Conservation (phyloP, 2,329 filamentous ascomycete species). For the Scytalidium lignicola region DNA sequence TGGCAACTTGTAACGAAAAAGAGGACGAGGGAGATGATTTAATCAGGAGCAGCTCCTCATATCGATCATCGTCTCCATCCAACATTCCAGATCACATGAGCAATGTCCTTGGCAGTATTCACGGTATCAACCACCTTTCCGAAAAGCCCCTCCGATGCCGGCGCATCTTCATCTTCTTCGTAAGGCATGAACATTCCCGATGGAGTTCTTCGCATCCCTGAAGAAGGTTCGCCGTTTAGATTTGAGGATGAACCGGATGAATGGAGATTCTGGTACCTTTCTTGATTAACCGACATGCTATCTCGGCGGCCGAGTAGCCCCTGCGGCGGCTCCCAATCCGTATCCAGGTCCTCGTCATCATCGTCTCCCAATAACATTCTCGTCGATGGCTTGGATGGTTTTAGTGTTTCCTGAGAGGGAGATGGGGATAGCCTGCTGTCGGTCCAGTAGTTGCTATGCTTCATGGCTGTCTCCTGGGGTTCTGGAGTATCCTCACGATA, state of each 20-base stretch:
- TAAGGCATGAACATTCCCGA: conserved; percentile 92
- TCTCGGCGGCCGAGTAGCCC: conserved; percentile 23
- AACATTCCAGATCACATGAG: conserved; percentile 68
- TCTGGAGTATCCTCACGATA: conserved; percentile 57
- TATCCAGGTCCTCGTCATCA: conserved; percentile 39
- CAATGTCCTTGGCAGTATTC: conserved; percentile 66
- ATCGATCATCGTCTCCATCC: conserved; percentile 26
- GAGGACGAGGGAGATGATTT: too few relatives aligned
- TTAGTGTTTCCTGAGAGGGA: conserved; percentile 74
- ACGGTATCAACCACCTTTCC: conserved; percentile 36
- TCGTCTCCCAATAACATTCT: conserved; percentile 55
- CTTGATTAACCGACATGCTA: conserved; percentile 21
- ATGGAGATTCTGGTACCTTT: conserved; percentile 21
- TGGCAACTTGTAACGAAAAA: conserved; percentile 9
- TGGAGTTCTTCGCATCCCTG: conserved; percentile 68
- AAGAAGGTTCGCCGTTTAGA: conserved; percentile 43
- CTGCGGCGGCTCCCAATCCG: conserved; percentile 41
- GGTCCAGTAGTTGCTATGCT: conserved; percentile 41
- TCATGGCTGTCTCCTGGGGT: conserved; percentile 54
- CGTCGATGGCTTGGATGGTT: conserved; percentile 55
- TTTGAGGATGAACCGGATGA: conserved; percentile 31
- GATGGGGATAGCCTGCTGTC: conserved; percentile 49
- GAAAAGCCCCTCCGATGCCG: conserved; percentile 50
- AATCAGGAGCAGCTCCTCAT: conserved; percentile 8
- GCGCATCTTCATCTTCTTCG: conserved; percentile 65